Base-by-base conservation (phyloP, 1,139 yeast species). In the Debaryomyces udenii region DNA sequence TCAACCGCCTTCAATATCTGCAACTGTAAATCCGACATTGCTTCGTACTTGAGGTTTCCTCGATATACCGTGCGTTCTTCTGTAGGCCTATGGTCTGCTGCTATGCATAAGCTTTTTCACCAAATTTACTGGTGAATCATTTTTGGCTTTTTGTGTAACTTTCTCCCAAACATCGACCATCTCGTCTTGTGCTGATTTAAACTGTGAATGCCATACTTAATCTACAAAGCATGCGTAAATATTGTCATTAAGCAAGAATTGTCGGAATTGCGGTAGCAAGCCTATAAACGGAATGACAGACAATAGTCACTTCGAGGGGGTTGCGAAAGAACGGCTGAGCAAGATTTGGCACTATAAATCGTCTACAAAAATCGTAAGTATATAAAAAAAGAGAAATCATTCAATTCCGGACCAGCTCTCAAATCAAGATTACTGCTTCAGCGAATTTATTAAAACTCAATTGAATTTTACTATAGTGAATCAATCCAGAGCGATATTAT, bases 1-100 rank as follows among this genome's bases (percentile, higher is more conserved):
- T 81, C 83, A 47, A 90, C 78, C 42, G 74, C 71, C 61, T 83
- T 74, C 51, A 88, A 77, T 46, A 88, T 76, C 36, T 61, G 62
- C 50, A 72, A 67, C 57, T 81, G 84, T 49, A 81, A 64, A 52
- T 79, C 84, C 35, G 81, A 74, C 83, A 79, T 78, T 26, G 18
- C 24, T 26, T 20, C 30, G 20, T 18, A 24, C 14, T 34, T 20
- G n/a, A 20, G 22, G 22, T 27, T 29, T 34, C 28, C 34, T 27
- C 24, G 17, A 26, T 17, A 24, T 26, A 13, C 30, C 15, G 14
- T 27, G 22, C 24, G 24, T 34, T 11, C n/a, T 24, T 23, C 10
- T 24, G 9, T 9, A 13, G n/a, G 34, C 22, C 27, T 23, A 31
- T 32, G 29, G 16, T 27, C n/a, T 22, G 27, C 14, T 17, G 7